These are phyloP conservation scores for Tylopilus cervinicoccineus DNA, from an alignment of 768 basidiomycete genomes.

Conservation along the genomic window DNA sequence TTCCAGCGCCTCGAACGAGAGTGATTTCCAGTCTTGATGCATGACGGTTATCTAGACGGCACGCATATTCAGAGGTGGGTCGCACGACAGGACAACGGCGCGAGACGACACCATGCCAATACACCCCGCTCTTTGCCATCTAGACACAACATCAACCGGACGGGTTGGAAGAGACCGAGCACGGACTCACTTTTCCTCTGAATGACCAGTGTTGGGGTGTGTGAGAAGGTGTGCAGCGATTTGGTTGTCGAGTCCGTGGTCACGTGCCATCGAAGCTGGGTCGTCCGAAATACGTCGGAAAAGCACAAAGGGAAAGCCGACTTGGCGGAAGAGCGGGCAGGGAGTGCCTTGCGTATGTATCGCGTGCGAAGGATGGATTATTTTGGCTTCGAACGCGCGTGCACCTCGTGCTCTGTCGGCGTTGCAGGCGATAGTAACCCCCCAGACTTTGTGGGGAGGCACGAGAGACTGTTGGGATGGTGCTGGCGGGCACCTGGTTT, in stretches of 20 bases:
- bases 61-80: background rate
- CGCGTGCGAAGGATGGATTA: too few species aligned
- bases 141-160: conserved; percentile 2
- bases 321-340: conserved; percentile 22
- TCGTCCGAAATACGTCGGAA: conserved; percentile 23
- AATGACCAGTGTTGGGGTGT: conserved; percentile 21
- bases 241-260: conserved; percentile 30
- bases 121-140: conserved; percentile 23
- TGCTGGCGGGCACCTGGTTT: too few species aligned
- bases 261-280: too few species aligned
- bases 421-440: too few species aligned
- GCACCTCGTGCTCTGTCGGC: too few species aligned
- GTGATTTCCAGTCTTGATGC: conserved; percentile 21
- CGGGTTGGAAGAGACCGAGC: too few species aligned
- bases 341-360: too few species aligned
- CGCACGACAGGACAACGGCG: too few species aligned
- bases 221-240: conserved; percentile 28
- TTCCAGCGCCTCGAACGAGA: conserved; percentile 24
- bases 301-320: conserved; percentile 29
- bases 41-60: conserved; percentile 26
- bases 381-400: too few species aligned
- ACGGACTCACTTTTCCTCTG: too few species aligned
- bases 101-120: conserved; percentile 22
- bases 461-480: too few species aligned
- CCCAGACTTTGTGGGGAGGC: too few species aligned